Evolutionary conservation across 2,329 filamentous ascomycete genomes (phyloP).

Genomic region (Penicillium nordicum): DNA sequence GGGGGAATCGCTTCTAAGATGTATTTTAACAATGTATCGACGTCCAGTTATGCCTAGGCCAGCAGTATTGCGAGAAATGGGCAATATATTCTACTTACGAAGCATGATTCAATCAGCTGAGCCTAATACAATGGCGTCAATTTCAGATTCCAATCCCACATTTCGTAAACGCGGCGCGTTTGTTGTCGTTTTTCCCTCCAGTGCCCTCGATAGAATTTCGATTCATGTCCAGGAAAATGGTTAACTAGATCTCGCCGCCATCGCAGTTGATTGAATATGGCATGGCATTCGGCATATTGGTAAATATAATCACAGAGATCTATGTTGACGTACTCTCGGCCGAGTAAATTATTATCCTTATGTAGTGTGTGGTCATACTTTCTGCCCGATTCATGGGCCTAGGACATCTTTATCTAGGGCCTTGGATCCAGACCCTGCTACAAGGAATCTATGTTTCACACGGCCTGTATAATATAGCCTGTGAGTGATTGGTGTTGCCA

Average conservation of each 20-base stretch:
- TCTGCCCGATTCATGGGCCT: neutral
- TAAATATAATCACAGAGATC: no score
- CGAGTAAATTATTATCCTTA: neutral
- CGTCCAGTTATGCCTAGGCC: neutral
- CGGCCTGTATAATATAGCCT: no score
- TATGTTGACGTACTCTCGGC: neutral
- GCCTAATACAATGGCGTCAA: neutral
- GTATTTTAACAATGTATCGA: rapidly evolving
- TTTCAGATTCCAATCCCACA: neutral
- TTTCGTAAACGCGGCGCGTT: neutral
- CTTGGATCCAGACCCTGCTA: no score
- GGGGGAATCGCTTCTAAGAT: rapidly evolving
- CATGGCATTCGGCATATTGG: neutral
- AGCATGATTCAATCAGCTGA: neutral
- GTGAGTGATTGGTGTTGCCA: neutral
- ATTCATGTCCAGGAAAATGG: neutral
- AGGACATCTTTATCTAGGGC: no score
- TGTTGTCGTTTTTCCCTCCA: neutral
- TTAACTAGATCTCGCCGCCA: neutral
- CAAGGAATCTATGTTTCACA: no score
- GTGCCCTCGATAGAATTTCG: neutral
- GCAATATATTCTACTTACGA: neutral
- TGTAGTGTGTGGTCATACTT: neutral
- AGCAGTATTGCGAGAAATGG: neutral
- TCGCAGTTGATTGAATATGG: neutral